phyloP scores from a whole-genome alignment of 2,329 filamentous ascomycete genomes.

The Fusarium robinianum region DNA sequence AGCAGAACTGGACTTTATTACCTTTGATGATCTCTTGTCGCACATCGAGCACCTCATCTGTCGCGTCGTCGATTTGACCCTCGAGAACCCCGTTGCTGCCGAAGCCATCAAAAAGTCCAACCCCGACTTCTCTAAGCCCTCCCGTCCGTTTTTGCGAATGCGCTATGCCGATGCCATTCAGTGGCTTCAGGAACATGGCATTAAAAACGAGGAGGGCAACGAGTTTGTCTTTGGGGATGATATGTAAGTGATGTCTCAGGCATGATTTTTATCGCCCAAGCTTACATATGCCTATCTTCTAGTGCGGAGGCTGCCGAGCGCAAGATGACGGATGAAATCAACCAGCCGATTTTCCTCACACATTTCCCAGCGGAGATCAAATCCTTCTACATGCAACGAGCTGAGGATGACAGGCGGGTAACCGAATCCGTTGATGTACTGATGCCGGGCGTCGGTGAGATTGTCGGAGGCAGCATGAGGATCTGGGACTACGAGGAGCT shows the following conservation, averaged over 20 bases:
- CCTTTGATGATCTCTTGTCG: slow-evolving; percentile 80
- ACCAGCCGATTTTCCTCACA: slow-evolving; percentile 89
- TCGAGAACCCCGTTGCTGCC: slow-evolving; percentile 72
- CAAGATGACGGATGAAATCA: slow-evolving; percentile 93
- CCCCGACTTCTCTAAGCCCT: slow-evolving; percentile 80
- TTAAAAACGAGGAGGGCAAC: slow-evolving; percentile 78
- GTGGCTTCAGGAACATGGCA: slow-evolving; percentile 91
- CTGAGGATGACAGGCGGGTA: slow-evolving; percentile 73
- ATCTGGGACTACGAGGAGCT: slow-evolving; percentile 89
- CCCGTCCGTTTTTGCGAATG: slow-evolving; percentile 89
- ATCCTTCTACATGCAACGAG: slow-evolving; percentile 97
- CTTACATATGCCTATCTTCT: too few relatives aligned
- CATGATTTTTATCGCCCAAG: too few relatives aligned
- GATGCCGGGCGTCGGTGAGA: slow-evolving; percentile 95
- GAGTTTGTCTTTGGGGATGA: slow-evolving; percentile 88
- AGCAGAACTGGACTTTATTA: slow-evolving; percentile 92
- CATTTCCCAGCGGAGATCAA: slow-evolving; percentile 99
- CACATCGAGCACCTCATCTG: slow-evolving; percentile 87
- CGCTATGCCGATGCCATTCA: slow-evolving; percentile 89
- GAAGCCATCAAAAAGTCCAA: slow-evolving; percentile 80
- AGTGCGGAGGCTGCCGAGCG: slow-evolving; percentile 89
- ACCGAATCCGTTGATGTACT: too few relatives aligned
- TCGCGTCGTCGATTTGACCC: slow-evolving; percentile 75
- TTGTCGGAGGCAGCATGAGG: slow-evolving; percentile 93
- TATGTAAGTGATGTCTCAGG: too few relatives aligned